Conservation (phyloP, 306 rosid genomes). For the Dicorynia guianensis region DNA sequence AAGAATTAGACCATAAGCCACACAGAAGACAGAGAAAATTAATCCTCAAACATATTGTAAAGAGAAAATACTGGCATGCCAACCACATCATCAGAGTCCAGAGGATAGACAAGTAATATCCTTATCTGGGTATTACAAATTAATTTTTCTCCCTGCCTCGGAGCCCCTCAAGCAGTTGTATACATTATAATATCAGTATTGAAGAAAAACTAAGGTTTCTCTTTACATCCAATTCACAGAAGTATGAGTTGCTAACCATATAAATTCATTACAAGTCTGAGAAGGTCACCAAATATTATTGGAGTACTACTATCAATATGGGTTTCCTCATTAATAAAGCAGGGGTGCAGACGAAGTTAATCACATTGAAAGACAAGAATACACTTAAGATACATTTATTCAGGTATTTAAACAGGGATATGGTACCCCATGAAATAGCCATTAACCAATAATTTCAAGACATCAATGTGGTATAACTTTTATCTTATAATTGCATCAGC, state of each 20-base stretch:
- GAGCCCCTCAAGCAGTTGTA: neutral
- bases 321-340: constrained; percentile 20
- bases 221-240: constrained; percentile 1
- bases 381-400: constrained; percentile 2
- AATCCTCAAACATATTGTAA: neutral
- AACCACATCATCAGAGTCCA: too few species aligned
- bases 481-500: neutral
- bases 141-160: neutral
- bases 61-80: too few species aligned
- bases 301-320: neutral
- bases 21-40: neutral
- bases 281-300: neutral
- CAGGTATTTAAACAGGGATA: constrained; percentile 1
- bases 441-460: constrained; percentile 4
- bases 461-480: constrained; percentile 22
- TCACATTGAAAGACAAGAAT: constrained; percentile 11
- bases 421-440: neutral
- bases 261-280: neutral
- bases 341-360: constrained; percentile 1
- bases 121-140: too few species aligned
- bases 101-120: too few species aligned
- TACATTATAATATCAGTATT: neutral
- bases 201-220: neutral
- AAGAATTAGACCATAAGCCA: neutral
- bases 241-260: neutral